A percentile compares a stretch with the other conserved stretches of the same genome.
phyloP scores from a whole-genome alignment of 2,329 filamentous ascomycete species.

The Colletotrichum chlorophyti region DNA sequence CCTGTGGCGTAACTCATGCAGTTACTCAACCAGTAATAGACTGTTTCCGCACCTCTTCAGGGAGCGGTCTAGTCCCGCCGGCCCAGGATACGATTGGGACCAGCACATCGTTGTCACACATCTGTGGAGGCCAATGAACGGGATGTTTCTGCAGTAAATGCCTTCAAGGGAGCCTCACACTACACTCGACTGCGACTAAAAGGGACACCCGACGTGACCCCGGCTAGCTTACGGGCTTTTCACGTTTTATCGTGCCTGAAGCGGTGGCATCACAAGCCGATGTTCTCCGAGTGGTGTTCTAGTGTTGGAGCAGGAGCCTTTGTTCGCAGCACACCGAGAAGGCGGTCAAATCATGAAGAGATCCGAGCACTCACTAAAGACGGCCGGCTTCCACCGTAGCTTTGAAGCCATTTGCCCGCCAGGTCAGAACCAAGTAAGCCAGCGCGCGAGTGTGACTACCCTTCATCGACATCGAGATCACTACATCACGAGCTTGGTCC shows the following conservation, averaged over 20 bases:
- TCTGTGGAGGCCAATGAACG: slow-evolving; percentile 10
- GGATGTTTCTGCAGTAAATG: neutral
- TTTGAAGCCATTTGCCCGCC: slow-evolving; percentile 8
- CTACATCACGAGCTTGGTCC: neutral
- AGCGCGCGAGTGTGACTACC: neutral
- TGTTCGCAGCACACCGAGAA: slow-evolving; percentile 6
- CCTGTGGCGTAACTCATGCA: slow-evolving; percentile 5
- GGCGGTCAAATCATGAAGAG: slow-evolving; percentile 18
- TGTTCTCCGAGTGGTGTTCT: neutral
- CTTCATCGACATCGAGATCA: neutral
- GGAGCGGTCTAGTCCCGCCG: slow-evolving; percentile 15
- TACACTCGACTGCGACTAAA: too few relatives aligned
- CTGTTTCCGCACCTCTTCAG: neutral
- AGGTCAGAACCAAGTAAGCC: neutral
- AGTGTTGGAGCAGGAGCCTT: too few relatives aligned
- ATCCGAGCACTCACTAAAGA: slow-evolving; percentile 19
- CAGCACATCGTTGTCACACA: slow-evolving; percentile 15
- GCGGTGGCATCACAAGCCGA: too few relatives aligned
- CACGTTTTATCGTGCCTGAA: too few relatives aligned
- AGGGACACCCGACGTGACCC: too few relatives aligned
- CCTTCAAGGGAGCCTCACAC: too few relatives aligned
- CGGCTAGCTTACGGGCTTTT: too few relatives aligned
- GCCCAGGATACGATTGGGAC: slow-evolving; percentile 26
- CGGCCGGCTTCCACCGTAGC: slow-evolving; percentile 8
- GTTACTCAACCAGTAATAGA: too few relatives aligned